A percentile compares a stretch with the other conserved stretches of the same genome.
phyloP scores from a whole-genome alignment of 441 rosid genomes.

The Croton laevigatus region DNA sequence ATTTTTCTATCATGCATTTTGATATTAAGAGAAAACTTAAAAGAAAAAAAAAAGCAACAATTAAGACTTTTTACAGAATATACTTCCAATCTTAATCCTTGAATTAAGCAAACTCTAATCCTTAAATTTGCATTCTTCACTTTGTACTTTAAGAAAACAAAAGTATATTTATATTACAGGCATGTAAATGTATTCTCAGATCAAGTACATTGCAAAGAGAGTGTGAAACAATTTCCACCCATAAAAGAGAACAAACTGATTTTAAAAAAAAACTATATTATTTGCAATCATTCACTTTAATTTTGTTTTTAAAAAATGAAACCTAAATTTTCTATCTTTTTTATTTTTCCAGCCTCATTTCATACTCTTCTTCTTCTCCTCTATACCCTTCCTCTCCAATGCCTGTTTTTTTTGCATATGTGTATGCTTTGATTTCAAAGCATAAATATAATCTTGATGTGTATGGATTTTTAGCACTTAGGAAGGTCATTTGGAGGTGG shows the following conservation, averaged over 20 bases:
- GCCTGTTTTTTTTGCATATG: slow-evolving; percentile 9
- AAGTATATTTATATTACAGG: neutral
- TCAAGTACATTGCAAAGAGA: neutral
- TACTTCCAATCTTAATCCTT: too few species aligned
- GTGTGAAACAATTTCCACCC: neutral
- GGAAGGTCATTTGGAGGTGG: slow-evolving; percentile 85
- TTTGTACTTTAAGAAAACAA: neutral
- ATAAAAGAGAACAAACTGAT: neutral
- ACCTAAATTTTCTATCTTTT: neutral
- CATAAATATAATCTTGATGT: too few species aligned
- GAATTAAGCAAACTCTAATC: too few species aligned
- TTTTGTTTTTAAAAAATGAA: neutral
- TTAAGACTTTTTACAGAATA: too few species aligned
- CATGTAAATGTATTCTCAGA: neutral
- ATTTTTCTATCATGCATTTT: too few species aligned
- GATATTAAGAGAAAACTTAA: too few species aligned
- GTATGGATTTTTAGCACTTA: slow-evolving; percentile 43
- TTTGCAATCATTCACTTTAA: too few species aligned
- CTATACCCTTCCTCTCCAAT: slow-evolving; percentile 11
- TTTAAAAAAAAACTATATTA: neutral
- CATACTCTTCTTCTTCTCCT: neutral
- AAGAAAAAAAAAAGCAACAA: too few species aligned
- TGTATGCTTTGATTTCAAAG: slow-evolving; percentile 23
- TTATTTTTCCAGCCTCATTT: slow-evolving; percentile 7
- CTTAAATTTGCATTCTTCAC: neutral